Evolutionary conservation across 1,139 yeast genomes (phyloP).

Genomic region (Magnusiomyces sp.): DNA sequence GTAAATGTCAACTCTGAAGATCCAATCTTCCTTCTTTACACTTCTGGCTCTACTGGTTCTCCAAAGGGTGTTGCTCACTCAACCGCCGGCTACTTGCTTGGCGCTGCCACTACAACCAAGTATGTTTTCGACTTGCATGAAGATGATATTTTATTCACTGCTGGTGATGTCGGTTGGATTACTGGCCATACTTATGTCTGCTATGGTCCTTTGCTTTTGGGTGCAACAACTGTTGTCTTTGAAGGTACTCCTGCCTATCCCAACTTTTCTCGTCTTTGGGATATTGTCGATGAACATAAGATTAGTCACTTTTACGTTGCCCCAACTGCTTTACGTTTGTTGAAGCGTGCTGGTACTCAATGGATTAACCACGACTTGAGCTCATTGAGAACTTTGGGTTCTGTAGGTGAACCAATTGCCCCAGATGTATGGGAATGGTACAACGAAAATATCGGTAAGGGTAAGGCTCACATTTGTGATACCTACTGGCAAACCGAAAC

Average conservation of each 20-base stretch:
- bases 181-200: conserved; percentile 96
- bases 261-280: conserved; percentile 94
- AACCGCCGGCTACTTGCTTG: conserved; percentile 88
- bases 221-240: conserved; percentile 85
- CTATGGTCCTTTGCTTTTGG: conserved; percentile 85
- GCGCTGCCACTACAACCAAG: conserved; percentile 90
- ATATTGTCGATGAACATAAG: conserved; percentile 83
- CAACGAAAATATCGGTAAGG: conserved; percentile 82
- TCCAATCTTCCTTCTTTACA: conserved; percentile 86
- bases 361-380: conserved; percentile 79
- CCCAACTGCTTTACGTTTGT: conserved; percentile 92
- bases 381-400: conserved; percentile 90
- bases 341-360: conserved; percentile 92
- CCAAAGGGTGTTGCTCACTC: conserved; percentile 97
- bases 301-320: conserved; percentile 98
- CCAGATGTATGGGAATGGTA: conserved; percentile 99
- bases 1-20: conserved; percentile 85
- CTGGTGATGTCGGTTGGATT: conserved; percentile 99
- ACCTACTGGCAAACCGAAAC: conserved; percentile 99
- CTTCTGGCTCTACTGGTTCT: conserved; percentile 95
- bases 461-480: conserved; percentile 78
- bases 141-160: conserved; percentile 85
- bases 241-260: conserved; percentile 99
- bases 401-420: conserved; percentile 98
- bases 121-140: conserved; percentile 89